phyloP scores from a whole-genome alignment of 2,329 filamentous ascomycete species.

The Stachybotrys chartarum region DNA sequence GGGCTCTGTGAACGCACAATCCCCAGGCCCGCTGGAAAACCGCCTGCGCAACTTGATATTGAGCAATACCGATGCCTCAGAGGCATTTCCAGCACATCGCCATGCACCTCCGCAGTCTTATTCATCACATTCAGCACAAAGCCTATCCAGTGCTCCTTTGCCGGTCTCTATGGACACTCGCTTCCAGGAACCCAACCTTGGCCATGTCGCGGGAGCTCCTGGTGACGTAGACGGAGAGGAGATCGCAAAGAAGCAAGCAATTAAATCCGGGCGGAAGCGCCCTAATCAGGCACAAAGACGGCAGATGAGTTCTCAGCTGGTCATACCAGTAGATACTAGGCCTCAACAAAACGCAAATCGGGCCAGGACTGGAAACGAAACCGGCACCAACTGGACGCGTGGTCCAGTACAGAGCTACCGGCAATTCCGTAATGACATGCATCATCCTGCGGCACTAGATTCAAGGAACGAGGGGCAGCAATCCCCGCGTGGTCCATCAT shows the following conservation, averaged over 20 bases:
- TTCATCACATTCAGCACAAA: not conserved
- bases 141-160: not conserved
- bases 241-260: conserved; percentile 2
- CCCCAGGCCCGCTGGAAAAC: conserved; percentile 36
- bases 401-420: not conserved
- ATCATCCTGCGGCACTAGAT: not conserved
- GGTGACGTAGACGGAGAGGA: not conserved
- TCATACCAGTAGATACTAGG: conserved; percentile 47
- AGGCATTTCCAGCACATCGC: not conserved
- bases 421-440: not conserved
- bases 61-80: conserved; percentile 30
- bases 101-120: not conserved
- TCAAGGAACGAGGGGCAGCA: not conserved
- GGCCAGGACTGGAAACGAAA: not conserved
- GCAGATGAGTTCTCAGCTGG: conserved; percentile 53
- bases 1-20: not conserved
- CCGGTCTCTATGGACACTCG: not conserved
- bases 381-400: not conserved
- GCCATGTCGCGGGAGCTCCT: not conserved
- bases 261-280: conserved; percentile 37
- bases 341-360: conserved; percentile 12
- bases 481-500: conserved; percentile 3
- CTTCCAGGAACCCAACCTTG: conserved; percentile 4
- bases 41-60: conserved; percentile 55
- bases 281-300: conserved; percentile 57